Base-by-base conservation (phyloP, 1,284 basidiomycete species). In the Cutaneotrichosporon arboriforme region DNA sequence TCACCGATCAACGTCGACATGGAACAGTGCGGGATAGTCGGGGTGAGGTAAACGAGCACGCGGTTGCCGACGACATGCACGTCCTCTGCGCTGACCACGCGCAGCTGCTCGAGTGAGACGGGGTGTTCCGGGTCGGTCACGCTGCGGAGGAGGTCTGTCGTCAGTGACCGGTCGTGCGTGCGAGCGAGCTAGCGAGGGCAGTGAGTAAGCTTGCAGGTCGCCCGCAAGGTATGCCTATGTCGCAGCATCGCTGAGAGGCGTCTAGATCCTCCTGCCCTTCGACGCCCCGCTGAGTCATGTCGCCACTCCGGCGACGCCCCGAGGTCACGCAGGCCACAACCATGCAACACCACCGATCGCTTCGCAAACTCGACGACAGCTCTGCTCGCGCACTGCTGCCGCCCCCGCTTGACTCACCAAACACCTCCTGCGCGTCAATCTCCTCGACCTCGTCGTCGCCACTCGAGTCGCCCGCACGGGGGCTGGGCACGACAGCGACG, bases 91-190 rank as follows among this genome's bases (percentile, higher is more conserved):
- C 90, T 93, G 36, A 99, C 93, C 23, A 98, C 94, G 17, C 90
- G 87, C 13, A 99, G 85, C 68, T 97, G 90, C 71, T 99, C 96
- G 33, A 99, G 82, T n/a, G 87, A 88, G 60, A 87, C 80, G 4
- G 92, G 90, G 74, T 99, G 92, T 72, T 99, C 96, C 1, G 96
- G 96, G 67, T 99, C 96, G 47, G 88, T 88, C 52, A 98, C 96
- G 3, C 85, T 87, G 45, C 92, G 83, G 49, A 98, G 86, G 12
- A 98, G 83, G 62, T 97, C 90, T 93, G 59, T n/a, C 13, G 22
- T 75, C 75, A 54, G 58, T 51, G 54, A n/a, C n/a, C n/a, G n/a
- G n/a, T n/a, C 38, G 52, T 66, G 62, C 40, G 77, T 66, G 4
- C 78, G 68, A 0, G 79, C 72, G 12, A 23, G 31, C 40, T 8